Percentiles rank a stretch among this genome's conserved stretches.
phyloP scores from a whole-genome alignment of 2,329 filamentous ascomycete species.

The Penicillium sp. region DNA sequence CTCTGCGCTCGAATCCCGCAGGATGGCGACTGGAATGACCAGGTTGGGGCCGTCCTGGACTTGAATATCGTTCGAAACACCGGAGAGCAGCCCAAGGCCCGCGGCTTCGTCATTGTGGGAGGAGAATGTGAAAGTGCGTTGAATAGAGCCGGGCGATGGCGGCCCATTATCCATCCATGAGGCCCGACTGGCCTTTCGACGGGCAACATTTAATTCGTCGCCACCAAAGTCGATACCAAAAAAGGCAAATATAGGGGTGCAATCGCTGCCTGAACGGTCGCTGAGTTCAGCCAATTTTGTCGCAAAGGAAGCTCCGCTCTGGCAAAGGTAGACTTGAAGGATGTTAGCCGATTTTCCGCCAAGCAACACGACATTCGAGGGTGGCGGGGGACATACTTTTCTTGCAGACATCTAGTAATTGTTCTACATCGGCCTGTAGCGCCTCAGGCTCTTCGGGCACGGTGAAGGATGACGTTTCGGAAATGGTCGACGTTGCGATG shows the following conservation, averaged over 20 bases:
- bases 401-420: slow-evolving; percentile 52
- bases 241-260: slow-evolving; percentile 57
- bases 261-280: slow-evolving; percentile 46
- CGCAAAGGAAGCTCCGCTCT: slow-evolving; percentile 54
- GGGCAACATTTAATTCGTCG: slow-evolving; percentile 38
- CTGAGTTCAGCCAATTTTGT: slow-evolving; percentile 54
- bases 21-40: slow-evolving; percentile 51
- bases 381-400: slow-evolving; percentile 46
- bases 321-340: slow-evolving; percentile 54
- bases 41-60: slow-evolving; percentile 50
- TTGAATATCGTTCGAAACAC: slow-evolving; percentile 51
- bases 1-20: slow-evolving; percentile 33
- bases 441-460: slow-evolving; percentile 44
- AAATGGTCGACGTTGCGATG: slow-evolving; percentile 25
- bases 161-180: slow-evolving; percentile 32
- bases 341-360: slow-evolving; percentile 6
- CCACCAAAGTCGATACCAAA: slow-evolving; percentile 50
- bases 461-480: slow-evolving; percentile 26
- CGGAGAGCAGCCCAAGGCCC: slow-evolving; percentile 49
- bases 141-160: slow-evolving; percentile 33
- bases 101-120: slow-evolving; percentile 49
- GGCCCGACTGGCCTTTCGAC: slow-evolving; percentile 30
- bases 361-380: not conserved
- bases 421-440: slow-evolving; percentile 50
- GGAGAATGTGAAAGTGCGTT: slow-evolving; percentile 44